Percentiles rank a stretch among this genome's conserved stretches.
phyloP scores from a whole-genome alignment of 192 early-diverging fungal species.

The Gonapodya sp. region DNA sequence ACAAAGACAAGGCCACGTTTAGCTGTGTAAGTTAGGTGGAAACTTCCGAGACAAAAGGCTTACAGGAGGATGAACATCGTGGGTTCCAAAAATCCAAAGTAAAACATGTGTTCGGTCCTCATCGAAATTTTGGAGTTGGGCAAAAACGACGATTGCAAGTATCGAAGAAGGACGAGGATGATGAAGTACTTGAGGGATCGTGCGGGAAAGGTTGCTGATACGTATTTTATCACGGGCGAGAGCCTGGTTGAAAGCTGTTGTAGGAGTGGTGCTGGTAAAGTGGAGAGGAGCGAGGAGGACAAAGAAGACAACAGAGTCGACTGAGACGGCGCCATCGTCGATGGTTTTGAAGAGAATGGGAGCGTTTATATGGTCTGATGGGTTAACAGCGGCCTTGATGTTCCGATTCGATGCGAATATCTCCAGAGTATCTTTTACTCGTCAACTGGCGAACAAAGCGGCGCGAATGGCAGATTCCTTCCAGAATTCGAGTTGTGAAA shows the following conservation, averaged over 20 bases:
- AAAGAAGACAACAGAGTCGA: background rate
- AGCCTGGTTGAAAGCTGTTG: background rate
- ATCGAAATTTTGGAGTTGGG: background rate
- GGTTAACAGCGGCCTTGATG: too few relatives aligned
- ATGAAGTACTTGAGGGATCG: background rate
- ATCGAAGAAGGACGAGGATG: background rate
- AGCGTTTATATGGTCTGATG: too few relatives aligned
- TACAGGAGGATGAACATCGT: background rate
- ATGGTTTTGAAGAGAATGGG: too few relatives aligned
- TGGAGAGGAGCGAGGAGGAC: background rate
- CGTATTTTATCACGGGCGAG: background rate
- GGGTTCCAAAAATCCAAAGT: background rate
- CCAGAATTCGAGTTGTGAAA: too few relatives aligned
- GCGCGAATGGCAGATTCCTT: too few relatives aligned
- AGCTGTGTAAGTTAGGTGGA: too few relatives aligned
- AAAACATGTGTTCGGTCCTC: background rate
- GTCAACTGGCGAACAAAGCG: too few relatives aligned
- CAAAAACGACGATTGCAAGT: background rate
- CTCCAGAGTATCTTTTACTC: too few relatives aligned
- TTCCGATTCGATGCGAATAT: too few relatives aligned
- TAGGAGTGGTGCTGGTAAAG: background rate
- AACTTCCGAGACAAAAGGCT: too few relatives aligned
- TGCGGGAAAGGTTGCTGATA: background rate
- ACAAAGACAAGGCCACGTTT: too few relatives aligned
- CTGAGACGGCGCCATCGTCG: background rate